Evolutionary conservation across 352 stramenopile species (phyloP).

Genomic region (Pythium guiyangense): DNA sequence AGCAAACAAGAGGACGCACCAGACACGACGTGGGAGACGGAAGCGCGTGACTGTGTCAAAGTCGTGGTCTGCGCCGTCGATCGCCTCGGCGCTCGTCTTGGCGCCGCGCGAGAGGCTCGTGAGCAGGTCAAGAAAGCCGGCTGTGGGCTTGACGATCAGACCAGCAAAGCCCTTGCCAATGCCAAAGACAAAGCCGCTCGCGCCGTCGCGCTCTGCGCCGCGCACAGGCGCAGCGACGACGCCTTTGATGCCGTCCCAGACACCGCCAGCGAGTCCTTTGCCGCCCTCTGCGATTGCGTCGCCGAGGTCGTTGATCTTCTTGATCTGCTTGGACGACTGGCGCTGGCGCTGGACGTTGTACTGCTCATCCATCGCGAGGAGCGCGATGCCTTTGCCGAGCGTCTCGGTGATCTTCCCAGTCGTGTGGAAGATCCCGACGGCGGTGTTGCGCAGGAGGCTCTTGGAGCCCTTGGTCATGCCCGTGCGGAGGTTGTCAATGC

Average conservation of each 20-base stretch:
- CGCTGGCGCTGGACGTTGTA: slow-evolving; percentile 84
- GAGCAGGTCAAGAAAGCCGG: slow-evolving; percentile 77
- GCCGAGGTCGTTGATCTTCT: slow-evolving; percentile 72
- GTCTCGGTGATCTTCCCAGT: slow-evolving; percentile 88
- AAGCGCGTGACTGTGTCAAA: slow-evolving; percentile 56
- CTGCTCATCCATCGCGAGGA: slow-evolving; percentile 84
- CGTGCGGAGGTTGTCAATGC: slow-evolving; percentile 83
- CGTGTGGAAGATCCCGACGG: slow-evolving; percentile 88
- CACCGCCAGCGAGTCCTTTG: slow-evolving; percentile 69
- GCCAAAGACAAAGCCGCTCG: slow-evolving; percentile 78
- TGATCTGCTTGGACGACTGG: slow-evolving; percentile 66
- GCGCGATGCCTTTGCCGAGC: slow-evolving; percentile 78
- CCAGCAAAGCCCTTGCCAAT: slow-evolving; percentile 81
- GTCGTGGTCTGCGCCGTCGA: slow-evolving; percentile 54
- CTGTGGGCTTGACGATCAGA: slow-evolving; percentile 80
- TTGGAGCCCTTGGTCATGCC: slow-evolving; percentile 88
- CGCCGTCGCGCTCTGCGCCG: slow-evolving; percentile 71
- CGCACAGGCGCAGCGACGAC: slow-evolving; percentile 75
- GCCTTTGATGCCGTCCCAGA: slow-evolving; percentile 82
- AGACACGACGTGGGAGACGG: slow-evolving; percentile 69
- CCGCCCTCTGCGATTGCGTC: slow-evolving; percentile 80
- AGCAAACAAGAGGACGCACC: slow-evolving; percentile 29
- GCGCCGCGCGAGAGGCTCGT: slow-evolving; percentile 75
- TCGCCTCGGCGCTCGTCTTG: slow-evolving; percentile 77
- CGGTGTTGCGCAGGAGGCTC: slow-evolving; percentile 81